Conservation (phyloP, 805 yeast species). For the Candida hungchunana region DNA sequence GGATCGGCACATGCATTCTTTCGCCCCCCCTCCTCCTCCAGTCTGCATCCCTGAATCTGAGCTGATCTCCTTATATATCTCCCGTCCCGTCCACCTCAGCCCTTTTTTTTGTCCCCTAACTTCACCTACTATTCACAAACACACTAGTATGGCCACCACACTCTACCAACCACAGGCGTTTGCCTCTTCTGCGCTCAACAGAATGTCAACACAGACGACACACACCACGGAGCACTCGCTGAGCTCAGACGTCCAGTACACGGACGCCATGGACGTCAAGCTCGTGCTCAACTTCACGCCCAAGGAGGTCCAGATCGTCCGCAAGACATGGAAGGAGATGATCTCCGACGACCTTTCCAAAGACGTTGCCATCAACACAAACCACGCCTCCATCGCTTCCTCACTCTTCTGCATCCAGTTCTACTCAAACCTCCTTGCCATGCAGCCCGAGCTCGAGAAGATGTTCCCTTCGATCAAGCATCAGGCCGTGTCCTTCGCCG, state of each 20-base stretch:
- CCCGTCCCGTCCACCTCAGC: too few species aligned
- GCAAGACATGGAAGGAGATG: slow-evolving; percentile 36
- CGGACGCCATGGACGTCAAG: slow-evolving; percentile 18
- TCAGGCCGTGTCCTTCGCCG: slow-evolving; percentile 79
- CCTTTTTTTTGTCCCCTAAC: too few species aligned
- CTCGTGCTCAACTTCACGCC: slow-evolving; percentile 28
- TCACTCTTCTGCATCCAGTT: slow-evolving; percentile 74
- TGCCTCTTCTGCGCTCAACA: too few species aligned
- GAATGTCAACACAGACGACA: slow-evolving; percentile 6
- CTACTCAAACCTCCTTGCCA: slow-evolving; percentile 60
- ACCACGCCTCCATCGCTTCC: slow-evolving; percentile 37
- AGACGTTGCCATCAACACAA: slow-evolving; percentile 7
- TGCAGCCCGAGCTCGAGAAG: slow-evolving; percentile 57
- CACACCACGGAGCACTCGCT: slow-evolving; percentile 12
- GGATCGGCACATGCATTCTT: too few species aligned
- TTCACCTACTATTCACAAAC: too few species aligned
- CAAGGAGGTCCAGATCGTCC: slow-evolving; percentile 32
- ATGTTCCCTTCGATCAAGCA: slow-evolving; percentile 72
- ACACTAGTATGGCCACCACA: too few species aligned
- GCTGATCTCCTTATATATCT: too few species aligned
- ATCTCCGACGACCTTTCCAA: slow-evolving; percentile 29
- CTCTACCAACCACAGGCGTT: too few species aligned
- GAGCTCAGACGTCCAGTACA: slow-evolving; percentile 20
- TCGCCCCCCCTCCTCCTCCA: too few species aligned
- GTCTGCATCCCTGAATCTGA: too few species aligned